Evolutionary conservation across 202 grass and related monocot genomes (phyloP), one percentile per base, ranked within the genome.

Genomic region (Dendrocalamus latiflorus): DNA sequence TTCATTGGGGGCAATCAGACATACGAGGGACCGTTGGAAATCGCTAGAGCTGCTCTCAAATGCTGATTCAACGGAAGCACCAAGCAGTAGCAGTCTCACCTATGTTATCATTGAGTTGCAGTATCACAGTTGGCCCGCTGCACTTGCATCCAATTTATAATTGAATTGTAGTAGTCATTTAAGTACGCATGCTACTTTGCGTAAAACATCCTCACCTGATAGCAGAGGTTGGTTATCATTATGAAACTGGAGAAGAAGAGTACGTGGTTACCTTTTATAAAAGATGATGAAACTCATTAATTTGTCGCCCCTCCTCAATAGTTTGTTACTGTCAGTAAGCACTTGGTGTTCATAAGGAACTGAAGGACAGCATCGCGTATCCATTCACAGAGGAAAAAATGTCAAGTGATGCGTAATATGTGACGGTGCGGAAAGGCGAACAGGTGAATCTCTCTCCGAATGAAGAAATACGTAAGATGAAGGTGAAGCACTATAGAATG

Each of bases 1-100:
- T 99, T 99, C 74, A 99, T 95, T 28, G 91, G 93, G 4, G 93
- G 89, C 39, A 98, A 95, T 68, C 85, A 77, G 83, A 95, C 91
- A 43, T 95, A 89, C 0, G 89, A 93, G 8, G 93, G 93, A 49
- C 89, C 87, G 0, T 18, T 93, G 85, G 84, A 92, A 66, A 95
- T 95, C 93, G 93, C 96, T 81, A 93, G 78, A 84, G 90, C 91
- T 83, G 91, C 93, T 45, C 70, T 99, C 41, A 86, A 79, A 76
- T 93, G 86, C 72, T 94, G 74, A 91, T 89, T 84, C 48, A 49
- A 75, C 34, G 25, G 6, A 74, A 59, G 22, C 63, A 48, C 16
- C 16, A 48, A 47, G 9, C 78, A 82, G 72, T 57, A 56, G 36
- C 36, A 34, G 2, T 38, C n/a, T 85, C 51, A 50, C 55, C 20